Evolutionary conservation across 805 yeast genomes (phyloP).

Genomic region (Wickerhamomyces mucosus): DNA sequence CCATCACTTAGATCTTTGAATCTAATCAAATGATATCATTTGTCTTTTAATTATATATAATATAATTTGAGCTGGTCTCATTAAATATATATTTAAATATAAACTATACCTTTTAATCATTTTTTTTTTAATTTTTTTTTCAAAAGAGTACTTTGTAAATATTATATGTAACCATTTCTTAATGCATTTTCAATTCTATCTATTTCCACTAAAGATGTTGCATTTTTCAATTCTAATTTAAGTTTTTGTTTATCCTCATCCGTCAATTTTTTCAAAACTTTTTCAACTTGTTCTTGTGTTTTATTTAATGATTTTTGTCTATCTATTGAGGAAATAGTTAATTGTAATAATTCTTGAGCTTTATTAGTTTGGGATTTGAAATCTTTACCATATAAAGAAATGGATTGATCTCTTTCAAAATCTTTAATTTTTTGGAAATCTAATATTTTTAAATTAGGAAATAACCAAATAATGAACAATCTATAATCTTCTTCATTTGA

Average conservation of each 20-base stretch:
- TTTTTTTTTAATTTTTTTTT: no score
- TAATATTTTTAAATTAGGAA: constrained; percentile 54
- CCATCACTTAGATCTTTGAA: no score
- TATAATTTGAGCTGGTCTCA: no score
- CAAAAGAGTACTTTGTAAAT: no score
- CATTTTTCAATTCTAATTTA: constrained; percentile 44
- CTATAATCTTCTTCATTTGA: constrained; percentile 45
- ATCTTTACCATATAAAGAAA: constrained; percentile 31
- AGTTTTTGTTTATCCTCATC: constrained; percentile 44
- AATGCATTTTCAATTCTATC: constrained; percentile 55
- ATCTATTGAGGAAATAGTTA: background rate
- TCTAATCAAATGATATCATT: no score
- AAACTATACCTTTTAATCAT: no score
- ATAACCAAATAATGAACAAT: constrained; percentile 42
- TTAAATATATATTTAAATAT: no score
- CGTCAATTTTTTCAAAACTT: constrained; percentile 32
- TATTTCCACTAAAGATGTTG: constrained; percentile 67
- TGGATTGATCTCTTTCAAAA: constrained; percentile 39
- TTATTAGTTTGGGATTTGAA: constrained; percentile 20
- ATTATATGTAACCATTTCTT: constrained; percentile 26
- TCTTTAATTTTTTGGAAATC: constrained; percentile 60
- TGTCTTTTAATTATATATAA: no score
- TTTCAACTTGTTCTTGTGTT: constrained; percentile 3
- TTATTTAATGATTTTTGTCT: constrained; percentile 1
- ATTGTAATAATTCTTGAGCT: constrained; percentile 21